Conservation (phyloP, 2,329 filamentous ascomycete genomes). For the Mycocentrospora acerina region DNA sequence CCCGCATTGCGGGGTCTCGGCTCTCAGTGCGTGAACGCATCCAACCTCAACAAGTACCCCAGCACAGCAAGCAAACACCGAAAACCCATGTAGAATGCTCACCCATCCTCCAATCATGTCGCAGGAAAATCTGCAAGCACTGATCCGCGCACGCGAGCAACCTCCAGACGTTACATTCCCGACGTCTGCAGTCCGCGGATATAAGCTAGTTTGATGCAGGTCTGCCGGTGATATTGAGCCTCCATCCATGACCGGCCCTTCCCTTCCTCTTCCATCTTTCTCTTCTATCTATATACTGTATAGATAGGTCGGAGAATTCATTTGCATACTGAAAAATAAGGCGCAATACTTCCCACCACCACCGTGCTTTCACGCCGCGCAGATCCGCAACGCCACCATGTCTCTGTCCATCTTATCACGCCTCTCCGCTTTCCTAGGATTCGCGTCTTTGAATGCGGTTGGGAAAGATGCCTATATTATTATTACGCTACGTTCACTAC, state of each 20-base stretch:
- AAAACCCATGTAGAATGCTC: too few relatives aligned
- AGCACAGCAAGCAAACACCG: too few relatives aligned
- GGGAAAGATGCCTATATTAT: slow-evolving; percentile 42
- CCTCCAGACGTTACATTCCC: slow-evolving; percentile 3
- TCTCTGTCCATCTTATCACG: slow-evolving; percentile 19
- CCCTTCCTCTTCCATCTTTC: background rate
- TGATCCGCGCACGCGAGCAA: slow-evolving; percentile 7
- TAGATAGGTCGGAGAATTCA: background rate
- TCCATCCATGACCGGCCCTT: too few relatives aligned
- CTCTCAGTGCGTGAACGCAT: too few relatives aligned
- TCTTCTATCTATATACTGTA: slow-evolving; percentile 2
- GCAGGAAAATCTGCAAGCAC: too few relatives aligned
- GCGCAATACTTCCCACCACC: background rate
- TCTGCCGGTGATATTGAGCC: slow-evolving; percentile 1
- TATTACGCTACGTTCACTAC: slow-evolving; percentile 44
- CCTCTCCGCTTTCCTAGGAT: slow-evolving; percentile 32
- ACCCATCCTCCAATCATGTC: slow-evolving; percentile 3
- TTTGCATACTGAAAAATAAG: slow-evolving; percentile 2
- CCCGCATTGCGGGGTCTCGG: too few relatives aligned
- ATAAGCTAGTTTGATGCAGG: slow-evolving; percentile 12
- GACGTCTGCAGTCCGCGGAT: slow-evolving; percentile 4
- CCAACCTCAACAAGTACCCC: too few relatives aligned
- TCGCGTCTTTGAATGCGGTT: slow-evolving; percentile 33
- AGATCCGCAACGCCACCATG: too few relatives aligned
- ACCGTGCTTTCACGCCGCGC: background rate